Percentiles rank a stretch among this genome's conserved stretches.
Conservation (phyloP, 768 basidiomycete species). For the Polyporus arcularius region DNA sequence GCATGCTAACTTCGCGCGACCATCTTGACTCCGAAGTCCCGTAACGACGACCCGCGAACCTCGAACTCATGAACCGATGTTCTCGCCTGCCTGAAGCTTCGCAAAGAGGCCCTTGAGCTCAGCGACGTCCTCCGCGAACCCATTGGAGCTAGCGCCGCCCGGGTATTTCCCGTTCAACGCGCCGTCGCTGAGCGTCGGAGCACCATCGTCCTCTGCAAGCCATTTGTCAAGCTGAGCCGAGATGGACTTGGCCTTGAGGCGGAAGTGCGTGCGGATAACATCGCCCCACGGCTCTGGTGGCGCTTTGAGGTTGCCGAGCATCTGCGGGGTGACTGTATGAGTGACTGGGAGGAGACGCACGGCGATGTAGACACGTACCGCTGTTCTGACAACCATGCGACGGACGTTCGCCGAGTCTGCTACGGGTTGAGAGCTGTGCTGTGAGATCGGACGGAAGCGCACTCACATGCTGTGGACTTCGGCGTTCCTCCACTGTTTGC, state of each 20-base stretch:
- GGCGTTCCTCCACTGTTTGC: slow-evolving; percentile 70
- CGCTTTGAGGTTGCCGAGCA: slow-evolving; percentile 80
- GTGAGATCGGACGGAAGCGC: not conserved
- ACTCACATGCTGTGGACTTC: slow-evolving; percentile 75
- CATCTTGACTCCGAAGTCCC: not conserved
- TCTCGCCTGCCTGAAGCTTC: slow-evolving; percentile 31
- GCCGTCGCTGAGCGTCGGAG: slow-evolving; percentile 55
- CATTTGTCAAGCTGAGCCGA: slow-evolving; percentile 76
- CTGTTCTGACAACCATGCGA: slow-evolving; percentile 88
- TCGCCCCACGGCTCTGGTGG: slow-evolving; percentile 87
- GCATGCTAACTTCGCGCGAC: not conserved
- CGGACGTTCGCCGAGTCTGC: slow-evolving; percentile 90
- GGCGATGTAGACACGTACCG: slow-evolving; percentile 47
- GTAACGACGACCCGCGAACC: not conserved
- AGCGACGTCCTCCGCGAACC: slow-evolving; percentile 67
- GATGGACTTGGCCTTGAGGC: slow-evolving; percentile 76
- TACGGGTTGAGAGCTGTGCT: not conserved
- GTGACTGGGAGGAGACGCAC: not conserved
- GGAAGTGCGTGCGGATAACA: slow-evolving; percentile 88
- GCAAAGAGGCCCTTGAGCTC: slow-evolving; percentile 66
- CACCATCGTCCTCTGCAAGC: slow-evolving; percentile 76
- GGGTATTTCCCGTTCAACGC: slow-evolving; percentile 40
- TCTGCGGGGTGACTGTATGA: slow-evolving; percentile 42
- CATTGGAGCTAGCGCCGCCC: slow-evolving; percentile 52
- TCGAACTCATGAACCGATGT: not conserved